Conservation (phyloP, 768 basidiomycete species). For the Tricholoma matsutake region DNA sequence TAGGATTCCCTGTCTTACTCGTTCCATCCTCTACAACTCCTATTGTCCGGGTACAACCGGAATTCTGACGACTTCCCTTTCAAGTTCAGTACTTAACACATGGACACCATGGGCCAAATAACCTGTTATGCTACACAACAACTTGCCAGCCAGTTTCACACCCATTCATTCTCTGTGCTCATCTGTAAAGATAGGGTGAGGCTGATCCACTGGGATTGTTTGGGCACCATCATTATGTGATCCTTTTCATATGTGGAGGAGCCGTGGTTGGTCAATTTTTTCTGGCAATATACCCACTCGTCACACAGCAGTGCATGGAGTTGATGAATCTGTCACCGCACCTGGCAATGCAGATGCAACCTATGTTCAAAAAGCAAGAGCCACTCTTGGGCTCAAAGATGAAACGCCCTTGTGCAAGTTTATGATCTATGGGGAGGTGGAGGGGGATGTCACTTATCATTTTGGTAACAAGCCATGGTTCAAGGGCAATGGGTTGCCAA, state of each 20-base stretch:
- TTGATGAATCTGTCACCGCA: slow-evolving; percentile 17
- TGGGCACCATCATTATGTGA: not conserved
- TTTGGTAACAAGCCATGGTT: not conserved
- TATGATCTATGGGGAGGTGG: not conserved
- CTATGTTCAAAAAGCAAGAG: not conserved
- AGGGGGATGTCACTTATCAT: not conserved
- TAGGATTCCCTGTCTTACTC: no score
- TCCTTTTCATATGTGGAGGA: not conserved
- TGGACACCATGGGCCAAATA: not conserved
- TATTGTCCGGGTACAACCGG: no score
- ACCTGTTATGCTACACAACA: not conserved
- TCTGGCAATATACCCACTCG: not conserved
- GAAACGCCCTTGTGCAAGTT: not conserved
- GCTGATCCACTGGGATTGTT: no score
- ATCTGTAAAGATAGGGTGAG: not conserved
- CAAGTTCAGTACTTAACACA: no score
- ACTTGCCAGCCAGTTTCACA: slow-evolving; percentile 6
- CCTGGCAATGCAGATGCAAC: not conserved
- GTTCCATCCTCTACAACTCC: no score
- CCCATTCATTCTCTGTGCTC: not conserved
- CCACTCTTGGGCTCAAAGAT: not conserved
- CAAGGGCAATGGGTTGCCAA: not conserved
- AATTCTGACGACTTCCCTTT: no score
- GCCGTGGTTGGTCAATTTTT: slow-evolving; percentile 6
- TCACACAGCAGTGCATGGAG: not conserved